Evolutionary conservation across 805 yeast genomes (phyloP).

Genomic region (Candida caryicola): DNA sequence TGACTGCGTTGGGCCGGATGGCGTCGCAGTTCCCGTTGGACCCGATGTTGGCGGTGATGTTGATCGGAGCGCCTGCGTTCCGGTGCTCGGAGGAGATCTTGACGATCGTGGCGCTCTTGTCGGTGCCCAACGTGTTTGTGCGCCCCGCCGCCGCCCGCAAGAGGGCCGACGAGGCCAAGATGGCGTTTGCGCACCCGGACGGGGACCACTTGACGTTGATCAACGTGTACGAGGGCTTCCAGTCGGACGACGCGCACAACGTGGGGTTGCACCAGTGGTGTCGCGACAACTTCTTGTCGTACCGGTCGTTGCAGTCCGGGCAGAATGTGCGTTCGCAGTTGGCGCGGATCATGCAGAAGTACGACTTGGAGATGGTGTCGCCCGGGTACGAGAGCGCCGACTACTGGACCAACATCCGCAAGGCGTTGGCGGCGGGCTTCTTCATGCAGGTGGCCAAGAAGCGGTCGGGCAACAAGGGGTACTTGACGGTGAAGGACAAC

Average conservation of each 20-base stretch:
- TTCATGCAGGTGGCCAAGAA: slow-evolving; percentile 98
- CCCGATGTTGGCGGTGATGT: slow-evolving; percentile 91
- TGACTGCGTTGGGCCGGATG: slow-evolving; percentile 84
- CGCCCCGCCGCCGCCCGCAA: slow-evolving; percentile 86
- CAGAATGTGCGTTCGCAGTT: slow-evolving; percentile 83
- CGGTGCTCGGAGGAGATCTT: slow-evolving; percentile 86
- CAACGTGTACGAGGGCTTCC: slow-evolving; percentile 83
- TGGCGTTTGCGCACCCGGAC: slow-evolving; percentile 84
- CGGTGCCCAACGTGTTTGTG: slow-evolving; percentile 92
- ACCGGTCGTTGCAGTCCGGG: slow-evolving; percentile 83
- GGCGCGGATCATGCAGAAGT: slow-evolving; percentile 75
- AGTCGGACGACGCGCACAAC: slow-evolving; percentile 66
- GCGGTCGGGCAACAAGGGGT: slow-evolving; percentile 72
- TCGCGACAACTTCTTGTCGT: slow-evolving; percentile 80
- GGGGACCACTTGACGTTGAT: slow-evolving; percentile 93
- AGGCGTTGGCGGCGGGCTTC: slow-evolving; percentile 87
- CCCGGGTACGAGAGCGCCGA: slow-evolving; percentile 56
- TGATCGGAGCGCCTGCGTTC: slow-evolving; percentile 83
- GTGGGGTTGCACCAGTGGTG: slow-evolving; percentile 81
- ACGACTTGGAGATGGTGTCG: slow-evolving; percentile 69
- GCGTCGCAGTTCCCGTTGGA: slow-evolving; percentile 94
- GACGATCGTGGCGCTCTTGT: slow-evolving; percentile 82
- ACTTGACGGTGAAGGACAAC: slow-evolving; percentile 88
- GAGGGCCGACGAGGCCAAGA: slow-evolving; percentile 88
- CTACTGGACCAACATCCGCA: slow-evolving; percentile 76